Conservation (phyloP, 805 yeast species). For the Trichomonascus vanleenenianus region DNA sequence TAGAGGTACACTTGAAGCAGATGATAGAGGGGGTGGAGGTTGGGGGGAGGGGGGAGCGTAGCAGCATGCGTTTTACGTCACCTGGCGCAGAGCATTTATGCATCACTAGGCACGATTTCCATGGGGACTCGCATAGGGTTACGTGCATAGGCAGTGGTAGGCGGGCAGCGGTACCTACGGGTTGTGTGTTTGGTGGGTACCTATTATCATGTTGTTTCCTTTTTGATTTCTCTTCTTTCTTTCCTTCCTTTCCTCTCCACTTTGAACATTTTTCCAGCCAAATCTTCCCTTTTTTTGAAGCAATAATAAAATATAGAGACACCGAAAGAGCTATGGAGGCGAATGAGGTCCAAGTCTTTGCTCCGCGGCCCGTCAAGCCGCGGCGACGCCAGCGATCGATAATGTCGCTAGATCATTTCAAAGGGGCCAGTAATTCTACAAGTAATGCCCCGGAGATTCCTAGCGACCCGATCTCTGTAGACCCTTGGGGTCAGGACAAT, state of each 20-base stretch:
- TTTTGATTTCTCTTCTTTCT: too few relatives aligned
- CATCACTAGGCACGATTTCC: too few relatives aligned
- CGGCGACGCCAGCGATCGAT: slow-evolving; percentile 12
- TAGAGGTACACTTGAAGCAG: too few relatives aligned
- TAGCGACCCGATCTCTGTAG: background rate
- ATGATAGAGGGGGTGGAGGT: too few relatives aligned
- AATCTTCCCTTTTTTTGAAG: background rate
- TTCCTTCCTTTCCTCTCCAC: background rate
- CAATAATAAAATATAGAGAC: too few relatives aligned
- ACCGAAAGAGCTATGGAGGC: too few relatives aligned
- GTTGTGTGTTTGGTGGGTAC: background rate
- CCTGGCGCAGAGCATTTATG: too few relatives aligned
- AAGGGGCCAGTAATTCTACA: too few relatives aligned
- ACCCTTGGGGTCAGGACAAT: background rate
- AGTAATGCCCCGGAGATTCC: background rate
- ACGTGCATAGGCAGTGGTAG: background rate
- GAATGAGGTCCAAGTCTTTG: slow-evolving; percentile 10
- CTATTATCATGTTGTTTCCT: background rate
- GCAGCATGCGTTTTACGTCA: too few relatives aligned
- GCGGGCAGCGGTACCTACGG: background rate
- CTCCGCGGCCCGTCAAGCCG: slow-evolving; percentile 20
- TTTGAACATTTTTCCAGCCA: background rate
- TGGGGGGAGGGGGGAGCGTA: too few relatives aligned
- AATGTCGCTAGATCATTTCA: slow-evolving; percentile 9
- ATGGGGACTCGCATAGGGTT: too few relatives aligned